phyloP scores from a whole-genome alignment of 2,329 filamentous ascomycete genomes.

The Corniculantispora saksenae region DNA sequence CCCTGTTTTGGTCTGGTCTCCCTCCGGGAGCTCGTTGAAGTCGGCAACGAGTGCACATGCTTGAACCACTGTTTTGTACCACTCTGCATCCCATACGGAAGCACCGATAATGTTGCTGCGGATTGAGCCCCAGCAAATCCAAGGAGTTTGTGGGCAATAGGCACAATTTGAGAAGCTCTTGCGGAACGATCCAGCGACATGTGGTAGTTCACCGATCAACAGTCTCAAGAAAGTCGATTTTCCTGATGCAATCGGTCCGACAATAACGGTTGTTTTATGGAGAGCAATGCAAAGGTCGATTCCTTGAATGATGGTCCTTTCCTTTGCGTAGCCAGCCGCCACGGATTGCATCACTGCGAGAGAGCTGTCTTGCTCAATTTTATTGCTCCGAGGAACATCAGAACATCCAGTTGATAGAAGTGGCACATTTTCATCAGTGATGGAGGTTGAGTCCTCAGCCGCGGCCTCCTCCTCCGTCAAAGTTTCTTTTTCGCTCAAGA shows the following conservation, averaged over 20 bases:
- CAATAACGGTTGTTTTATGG: no score
- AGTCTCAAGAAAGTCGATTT: constrained; percentile 15
- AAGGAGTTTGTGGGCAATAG: constrained; percentile 16
- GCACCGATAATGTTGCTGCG: constrained; percentile 12
- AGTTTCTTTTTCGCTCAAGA: no score
- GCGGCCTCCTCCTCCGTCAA: no score
- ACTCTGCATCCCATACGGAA: not conserved
- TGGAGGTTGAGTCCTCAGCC: no score
- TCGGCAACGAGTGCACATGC: constrained; percentile 17
- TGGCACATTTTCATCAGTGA: no score
- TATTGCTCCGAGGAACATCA: no score
- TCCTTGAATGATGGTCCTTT: no score
- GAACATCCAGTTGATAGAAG: no score
- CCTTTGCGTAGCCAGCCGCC: no score
- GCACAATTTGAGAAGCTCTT: constrained; percentile 2
- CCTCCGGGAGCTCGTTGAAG: constrained; percentile 8
- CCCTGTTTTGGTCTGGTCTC: constrained; percentile 10
- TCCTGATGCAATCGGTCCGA: constrained; percentile 14
- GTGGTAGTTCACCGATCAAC: constrained; percentile 13
- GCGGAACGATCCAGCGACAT: not conserved
- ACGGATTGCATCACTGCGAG: no score
- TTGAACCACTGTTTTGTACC: constrained; percentile 11
- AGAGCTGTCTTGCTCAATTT: no score
- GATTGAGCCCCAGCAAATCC: constrained; percentile 13
- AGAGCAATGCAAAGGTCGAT: no score